Evolutionary conservation across 768 basidiomycete genomes (phyloP).

Genomic region (Tremella yokohamensis): DNA sequence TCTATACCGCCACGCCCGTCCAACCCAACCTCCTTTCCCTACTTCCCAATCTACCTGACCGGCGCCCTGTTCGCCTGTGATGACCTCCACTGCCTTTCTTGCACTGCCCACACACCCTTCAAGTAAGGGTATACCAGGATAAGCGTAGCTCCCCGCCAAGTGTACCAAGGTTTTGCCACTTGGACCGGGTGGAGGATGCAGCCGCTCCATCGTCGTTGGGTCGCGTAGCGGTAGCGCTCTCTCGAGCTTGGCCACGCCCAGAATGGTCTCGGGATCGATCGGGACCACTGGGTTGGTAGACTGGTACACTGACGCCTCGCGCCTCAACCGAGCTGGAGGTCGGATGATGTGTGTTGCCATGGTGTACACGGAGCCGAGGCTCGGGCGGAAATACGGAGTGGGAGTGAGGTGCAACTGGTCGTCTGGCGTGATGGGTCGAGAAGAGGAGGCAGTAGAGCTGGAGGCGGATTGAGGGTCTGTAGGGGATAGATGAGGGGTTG

Average conservation of each 20-base stretch:
- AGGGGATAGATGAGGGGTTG: background rate
- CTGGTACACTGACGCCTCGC: conserved; percentile 56
- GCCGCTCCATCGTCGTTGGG: conserved; percentile 9
- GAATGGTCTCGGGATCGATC: conserved; percentile 55
- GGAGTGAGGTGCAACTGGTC: background rate
- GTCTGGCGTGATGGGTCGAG: background rate
- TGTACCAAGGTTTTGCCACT: conserved; percentile 57
- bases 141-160: conserved; percentile 70
- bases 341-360: conserved; percentile 66
- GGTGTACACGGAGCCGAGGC: conserved; percentile 53
- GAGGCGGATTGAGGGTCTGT: background rate
- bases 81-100: conserved; percentile 55
- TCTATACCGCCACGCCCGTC: conserved; percentile 25
- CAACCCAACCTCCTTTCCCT: conserved; percentile 25
- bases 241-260: conserved; percentile 63
- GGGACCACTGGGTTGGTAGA: conserved; percentile 70
- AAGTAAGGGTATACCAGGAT: conserved; percentile 68
- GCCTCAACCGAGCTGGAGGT: conserved; percentile 51
- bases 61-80: conserved; percentile 27
- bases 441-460: conserved; percentile 8
- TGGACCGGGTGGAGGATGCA: conserved; percentile 12
- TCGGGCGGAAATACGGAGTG: conserved; percentile 28
- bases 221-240: conserved; percentile 19
- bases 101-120: conserved; percentile 77
- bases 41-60: conserved; percentile 30